Base-by-base conservation (phyloP, 805 yeast species). In the Blastobotrys muscicola region DNA sequence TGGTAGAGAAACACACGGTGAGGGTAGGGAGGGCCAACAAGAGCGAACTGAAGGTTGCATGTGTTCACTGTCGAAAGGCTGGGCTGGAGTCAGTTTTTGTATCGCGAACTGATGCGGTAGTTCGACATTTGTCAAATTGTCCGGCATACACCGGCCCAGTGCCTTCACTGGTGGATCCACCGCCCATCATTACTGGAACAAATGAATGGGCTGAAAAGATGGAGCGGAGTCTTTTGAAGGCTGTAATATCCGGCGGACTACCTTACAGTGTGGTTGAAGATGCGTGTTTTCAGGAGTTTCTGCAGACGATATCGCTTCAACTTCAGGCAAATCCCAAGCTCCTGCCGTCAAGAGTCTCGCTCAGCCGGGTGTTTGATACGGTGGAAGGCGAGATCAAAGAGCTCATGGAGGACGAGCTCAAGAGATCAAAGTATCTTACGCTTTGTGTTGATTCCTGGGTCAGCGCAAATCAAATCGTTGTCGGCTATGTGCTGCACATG, bases 21-120 rank as follows among this genome's bases (percentile, higher is more conserved):
- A n/a, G 41, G 15, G 36, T 39, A 6, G 41, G 41, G 10, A 13
- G 36, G 8, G 41, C 41, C 30, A 39, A 39, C 41, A 39, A 39
- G 36, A 31, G 36, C 16, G 41, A 39, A 20, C 32, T 39, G 36
- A 39, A 39, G 14, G 41, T 39, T 9, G 41, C 41, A 29, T 39
- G 41, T 36, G 20, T n/a, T 3, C 36, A 39, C 34, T 39, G 41
- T 9, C 36, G 41, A 14, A 12, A 31, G 16, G 36, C 34, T 6
- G 41, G 41, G 14, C n/a, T 14, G n/a, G 41, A 39, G 14, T 14
- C 26, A 11, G 36, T 31, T 8, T 39, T 39, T 39, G 41, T 39
- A 2, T 39, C 41, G 23, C 34, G 41, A 8, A 39, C 36, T 3
- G 41, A 39, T 13, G 41, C 41, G 11, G 41, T 39, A 4, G 15